A percentile compares a stretch with the other conserved stretches of the same genome.
phyloP scores from a whole-genome alignment of 331 rosid genomes.

The Pyracantha coccinea region DNA sequence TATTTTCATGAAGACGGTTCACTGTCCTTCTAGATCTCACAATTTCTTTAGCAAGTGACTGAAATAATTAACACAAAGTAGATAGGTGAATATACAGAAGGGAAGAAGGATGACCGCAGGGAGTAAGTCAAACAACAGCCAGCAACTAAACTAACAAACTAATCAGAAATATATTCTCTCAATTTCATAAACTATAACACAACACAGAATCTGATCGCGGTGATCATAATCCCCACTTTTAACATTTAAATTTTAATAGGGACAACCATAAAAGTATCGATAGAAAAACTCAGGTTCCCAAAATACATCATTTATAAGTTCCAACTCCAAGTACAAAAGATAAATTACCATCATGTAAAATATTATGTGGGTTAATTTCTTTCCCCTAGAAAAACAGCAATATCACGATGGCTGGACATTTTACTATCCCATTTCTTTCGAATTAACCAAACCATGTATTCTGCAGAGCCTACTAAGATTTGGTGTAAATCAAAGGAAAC shows the following conservation, averaged over 20 bases:
- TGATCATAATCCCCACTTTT: not conserved
- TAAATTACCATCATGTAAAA: too few relatives aligned
- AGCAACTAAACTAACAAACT: not conserved
- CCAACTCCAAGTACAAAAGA: too few relatives aligned
- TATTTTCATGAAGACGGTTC: constrained; percentile 48
- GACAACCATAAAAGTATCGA: not conserved
- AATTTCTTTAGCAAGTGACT: constrained; percentile 45
- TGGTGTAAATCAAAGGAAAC: not conserved
- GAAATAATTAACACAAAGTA: constrained; percentile 1
- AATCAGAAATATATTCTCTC: not conserved
- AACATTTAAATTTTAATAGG: too few relatives aligned
- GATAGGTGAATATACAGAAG: not conserved
- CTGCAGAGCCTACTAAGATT: not conserved
- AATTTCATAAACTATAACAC: not conserved
- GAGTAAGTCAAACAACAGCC: not conserved
- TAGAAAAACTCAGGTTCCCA: not conserved
- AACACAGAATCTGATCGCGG: not conserved
- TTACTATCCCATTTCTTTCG: not conserved
- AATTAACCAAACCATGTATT: not conserved
- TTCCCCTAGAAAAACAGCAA: not conserved
- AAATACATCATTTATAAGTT: too few relatives aligned
- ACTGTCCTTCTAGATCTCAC: constrained; percentile 44
- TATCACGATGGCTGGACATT: not conserved
- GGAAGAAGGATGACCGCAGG: not conserved
- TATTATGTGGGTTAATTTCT: too few relatives aligned